phyloP scores from a whole-genome alignment of 2,329 filamentous ascomycete genomes.

The Pyrenochaeta sp. region DNA sequence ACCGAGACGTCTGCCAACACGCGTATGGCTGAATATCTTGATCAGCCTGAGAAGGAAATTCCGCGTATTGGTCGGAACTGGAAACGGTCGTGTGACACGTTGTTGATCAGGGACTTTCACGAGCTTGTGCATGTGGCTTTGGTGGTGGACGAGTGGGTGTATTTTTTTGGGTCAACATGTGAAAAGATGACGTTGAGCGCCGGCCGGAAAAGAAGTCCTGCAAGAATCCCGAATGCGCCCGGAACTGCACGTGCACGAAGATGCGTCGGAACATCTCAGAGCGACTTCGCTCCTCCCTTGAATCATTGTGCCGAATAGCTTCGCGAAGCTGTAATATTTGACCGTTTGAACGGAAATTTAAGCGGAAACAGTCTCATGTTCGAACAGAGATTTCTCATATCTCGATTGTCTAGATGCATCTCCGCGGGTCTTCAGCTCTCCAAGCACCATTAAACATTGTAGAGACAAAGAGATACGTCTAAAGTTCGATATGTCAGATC shows the following conservation, averaged over 20 bases:
- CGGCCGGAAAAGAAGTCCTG: constrained; percentile 34
- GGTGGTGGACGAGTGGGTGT: constrained; percentile 14
- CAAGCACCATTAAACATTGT: too few species aligned
- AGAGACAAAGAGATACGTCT: too few species aligned
- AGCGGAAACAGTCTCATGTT: too few species aligned
- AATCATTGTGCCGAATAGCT: neutral
- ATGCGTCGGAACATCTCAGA: constrained; percentile 18
- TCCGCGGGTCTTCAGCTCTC: too few species aligned
- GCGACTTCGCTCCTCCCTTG: neutral
- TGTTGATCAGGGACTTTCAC: constrained; percentile 11
- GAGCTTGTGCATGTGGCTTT: constrained; percentile 22
- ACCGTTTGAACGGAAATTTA: too few species aligned
- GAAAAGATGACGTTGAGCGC: constrained; percentile 45
- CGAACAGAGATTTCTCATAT: too few species aligned
- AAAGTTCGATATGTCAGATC: too few species aligned
- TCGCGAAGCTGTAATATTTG: neutral
- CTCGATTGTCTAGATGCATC: too few species aligned
- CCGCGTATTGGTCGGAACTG: neutral
- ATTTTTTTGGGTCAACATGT: constrained; percentile 31
- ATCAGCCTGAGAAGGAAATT: neutral
- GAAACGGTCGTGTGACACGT: constrained; percentile 2
- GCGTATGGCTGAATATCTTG: constrained; percentile 1
- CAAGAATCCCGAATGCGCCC: constrained; percentile 25
- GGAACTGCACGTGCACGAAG: constrained; percentile 29
- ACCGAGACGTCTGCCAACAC: constrained; percentile 11